Percentiles rank a stretch among this genome's conserved stretches.
Evolutionary conservation across 306 rosid genomes (phyloP).

Genomic region (Dalbergia cultrata): DNA sequence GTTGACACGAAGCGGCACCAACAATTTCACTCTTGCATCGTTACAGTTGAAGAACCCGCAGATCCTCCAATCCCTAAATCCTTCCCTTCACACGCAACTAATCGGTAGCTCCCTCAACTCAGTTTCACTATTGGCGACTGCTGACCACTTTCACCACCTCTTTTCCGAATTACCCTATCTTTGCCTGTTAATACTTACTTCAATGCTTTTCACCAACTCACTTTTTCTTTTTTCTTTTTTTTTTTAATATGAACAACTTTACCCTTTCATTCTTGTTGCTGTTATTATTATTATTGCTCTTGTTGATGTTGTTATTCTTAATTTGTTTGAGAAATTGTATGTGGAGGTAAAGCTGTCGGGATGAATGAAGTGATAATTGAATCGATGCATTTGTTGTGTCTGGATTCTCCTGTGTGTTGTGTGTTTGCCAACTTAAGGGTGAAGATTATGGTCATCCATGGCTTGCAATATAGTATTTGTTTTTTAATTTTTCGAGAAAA

Average conservation of each 20-base stretch:
- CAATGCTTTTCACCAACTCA: not conserved
- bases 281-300: not conserved
- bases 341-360: not conserved
- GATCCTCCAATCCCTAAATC: slow-evolving; percentile 46
- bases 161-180: not conserved
- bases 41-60: not conserved
- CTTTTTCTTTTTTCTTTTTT: not conserved
- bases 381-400: not conserved
- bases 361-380: slow-evolving; percentile 7
- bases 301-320: not conserved
- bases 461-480: not conserved
- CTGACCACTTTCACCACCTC: not conserved
- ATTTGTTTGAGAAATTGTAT: slow-evolving; percentile 3
- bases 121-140: not conserved
- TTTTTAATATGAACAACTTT: not conserved
- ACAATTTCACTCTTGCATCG: slow-evolving; percentile 30
- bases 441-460: slow-evolving; percentile 9
- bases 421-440: slow-evolving; percentile 9
- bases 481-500: not conserved
- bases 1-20: not conserved
- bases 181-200: slow-evolving; percentile 1
- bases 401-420: slow-evolving; percentile 36
- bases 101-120: not conserved
- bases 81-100: not conserved
- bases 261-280: not conserved